phyloP scores from a whole-genome alignment of 176 grass and related monocot species.

The Coix lacrymajobi region DNA sequence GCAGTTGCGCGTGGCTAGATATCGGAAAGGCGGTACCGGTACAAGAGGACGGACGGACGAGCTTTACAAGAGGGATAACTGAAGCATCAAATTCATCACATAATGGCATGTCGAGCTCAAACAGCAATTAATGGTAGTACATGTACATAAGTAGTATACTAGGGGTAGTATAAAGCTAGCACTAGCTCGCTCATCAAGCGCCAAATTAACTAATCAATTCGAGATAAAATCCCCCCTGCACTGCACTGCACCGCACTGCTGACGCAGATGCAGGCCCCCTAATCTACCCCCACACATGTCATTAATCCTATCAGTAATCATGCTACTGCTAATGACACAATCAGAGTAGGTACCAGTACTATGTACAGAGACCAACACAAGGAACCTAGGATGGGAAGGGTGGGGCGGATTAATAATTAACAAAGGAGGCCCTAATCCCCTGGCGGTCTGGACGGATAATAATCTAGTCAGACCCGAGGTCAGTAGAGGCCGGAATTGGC shows the following conservation, averaged over 20 bases:
- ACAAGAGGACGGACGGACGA: not conserved
- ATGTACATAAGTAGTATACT: too few species aligned
- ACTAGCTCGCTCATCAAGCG: conserved; percentile 18
- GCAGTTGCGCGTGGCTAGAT: not conserved
- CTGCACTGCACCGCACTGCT: not conserved
- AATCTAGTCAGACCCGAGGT: conserved; percentile 28
- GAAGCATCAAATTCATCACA: conserved; percentile 38
- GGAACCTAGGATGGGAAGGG: conserved; percentile 15
- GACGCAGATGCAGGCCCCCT: not conserved
- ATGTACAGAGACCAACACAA: conserved; percentile 43
- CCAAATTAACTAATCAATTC: conserved; percentile 45
- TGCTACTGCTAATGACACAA: conserved; percentile 29
- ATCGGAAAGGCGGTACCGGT: not conserved
- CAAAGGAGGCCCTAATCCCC: conserved; percentile 41
- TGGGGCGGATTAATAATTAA: conserved; percentile 34
- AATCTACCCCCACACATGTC: conserved; percentile 28
- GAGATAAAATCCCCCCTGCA: not conserved
- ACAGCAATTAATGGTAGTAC: conserved; percentile 22
- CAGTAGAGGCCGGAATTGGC: conserved; percentile 10
- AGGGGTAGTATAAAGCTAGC: conserved; percentile 11
- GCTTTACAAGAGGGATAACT: not conserved
- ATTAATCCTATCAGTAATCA: conserved; percentile 30
- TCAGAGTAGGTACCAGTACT: conserved; percentile 25
- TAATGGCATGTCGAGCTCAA: conserved; percentile 29
- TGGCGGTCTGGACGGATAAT: conserved; percentile 28